Evolutionary conservation across 192 early-diverging fungal species (phyloP), one percentile per base, ranked within the genome.

Genomic region (Linnemannia schmuckeri): DNA sequence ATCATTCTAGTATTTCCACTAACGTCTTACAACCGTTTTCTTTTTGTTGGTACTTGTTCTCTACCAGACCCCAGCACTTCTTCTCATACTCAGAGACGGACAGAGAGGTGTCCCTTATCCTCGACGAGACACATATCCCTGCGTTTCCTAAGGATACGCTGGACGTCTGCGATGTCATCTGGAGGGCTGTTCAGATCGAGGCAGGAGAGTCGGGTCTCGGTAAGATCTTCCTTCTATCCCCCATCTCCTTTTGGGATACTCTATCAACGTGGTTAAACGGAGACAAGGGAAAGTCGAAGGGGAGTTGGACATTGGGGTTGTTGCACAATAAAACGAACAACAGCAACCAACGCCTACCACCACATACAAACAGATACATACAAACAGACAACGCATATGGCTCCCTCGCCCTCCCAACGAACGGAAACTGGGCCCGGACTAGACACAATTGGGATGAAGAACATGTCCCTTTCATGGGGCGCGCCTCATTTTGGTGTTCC

Each of bases 71-170:
- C 68, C 69, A 80, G 17, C 84, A 86, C 63, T 80, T 86, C 54
- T 86, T 86, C 79, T 86, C 84, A 9, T 86, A 81, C 63, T 81
- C 84, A 41, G 84, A 86, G 73, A 77, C 84, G 30, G 84, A 86
- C 42, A 80, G 69, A 61, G 84, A 86, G 47, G 84, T 86, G 1
- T 86, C 84, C n/a, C 70, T 86, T 30, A 86, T 86, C 63, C 75
- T 86, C 12, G 84, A 86, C 41, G 79, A 86, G 61, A 77, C 84
- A 30, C 84, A 81, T 76, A 68, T 86, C 70, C 37, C 72, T 52
- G 84, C 75, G 41, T 86, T 86, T 49, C 84, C 84, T 37, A 79
- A 86, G 46, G 78, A 86, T 22, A 72, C 75, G 2, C 84, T 86
- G 49, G 54, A 81, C 70, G 66, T 86, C 47, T 86, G 84, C 61